Base-by-base conservation (phyloP, 805 yeast species). In the Priceomyces haplophilus region DNA sequence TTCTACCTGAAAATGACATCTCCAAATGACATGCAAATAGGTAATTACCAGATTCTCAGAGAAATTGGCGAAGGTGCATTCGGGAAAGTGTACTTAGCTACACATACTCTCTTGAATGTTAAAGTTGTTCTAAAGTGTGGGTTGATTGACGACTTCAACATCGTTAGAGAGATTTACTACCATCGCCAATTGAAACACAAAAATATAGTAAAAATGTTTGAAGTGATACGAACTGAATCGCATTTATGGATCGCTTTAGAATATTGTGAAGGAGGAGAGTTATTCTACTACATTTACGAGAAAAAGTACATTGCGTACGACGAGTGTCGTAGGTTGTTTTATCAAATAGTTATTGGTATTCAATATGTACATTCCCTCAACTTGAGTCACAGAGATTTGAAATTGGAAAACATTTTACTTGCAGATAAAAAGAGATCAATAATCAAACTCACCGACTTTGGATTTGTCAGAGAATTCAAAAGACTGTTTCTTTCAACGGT, bases 31-130 rank as follows among this genome's bases (percentile, higher is more conserved):
- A 68, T 68, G 37, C 85, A 82, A 42, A 82, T 91, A 10, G 98
- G 99, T 1, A 88, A 85, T 61, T 91, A 91, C 57, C 69, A 75
- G 40, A 79, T 93, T 6, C 55, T 80, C 5, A 71, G 80, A 44
- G 86, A 83, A 50, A 83, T 91, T 17, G 98, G 97, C 1, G 89
- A 87, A 53, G 97, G 97, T 7, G 77, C 95, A 2, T 91, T 89
- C 72, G 97, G 98, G 7, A 86, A 85, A 56, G 96, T 89, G 1
- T 93, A 84, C 59, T 66, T 91, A 23, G 98, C 97, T 1, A 71
- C 72, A 29, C 98, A 91, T 55, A 75, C 75, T 40, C 70, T 89
- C 36, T 76, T 96, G 8, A 80, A 81, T 42, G 72, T 80, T n/a
- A 82, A 62, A 46, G 79, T 91, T 2, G 98, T 93, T 13, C 64